Conservation (phyloP, 495 filamentous ascomycete genomes). For the Penicillium parvum region DNA sequence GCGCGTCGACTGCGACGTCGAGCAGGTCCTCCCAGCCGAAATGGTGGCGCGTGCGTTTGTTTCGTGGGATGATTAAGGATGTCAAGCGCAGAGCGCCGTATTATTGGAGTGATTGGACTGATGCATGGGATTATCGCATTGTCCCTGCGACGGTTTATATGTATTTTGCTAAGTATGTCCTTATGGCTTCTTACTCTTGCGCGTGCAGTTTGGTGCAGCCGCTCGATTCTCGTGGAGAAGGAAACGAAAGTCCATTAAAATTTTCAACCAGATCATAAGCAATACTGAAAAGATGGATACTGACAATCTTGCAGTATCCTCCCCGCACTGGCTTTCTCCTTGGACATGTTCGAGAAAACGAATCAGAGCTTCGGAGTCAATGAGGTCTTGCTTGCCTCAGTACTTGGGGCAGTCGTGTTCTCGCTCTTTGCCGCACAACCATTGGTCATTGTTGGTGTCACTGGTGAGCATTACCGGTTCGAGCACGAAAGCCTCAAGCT, state of each 20-base stretch:
- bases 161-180: slow-evolving; percentile 80
- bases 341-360: slow-evolving; percentile 84
- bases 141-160: slow-evolving; percentile 80
- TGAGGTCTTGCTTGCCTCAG: slow-evolving; percentile 75
- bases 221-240: no score
- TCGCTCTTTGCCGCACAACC: slow-evolving; percentile 72
- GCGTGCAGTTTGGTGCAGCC: no score
- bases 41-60: slow-evolving; percentile 60
- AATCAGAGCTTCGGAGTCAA: slow-evolving; percentile 77
- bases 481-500: neutral
- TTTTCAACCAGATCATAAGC: no score
- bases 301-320: slow-evolving; percentile 55
- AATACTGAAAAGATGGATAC: slow-evolving; percentile 10
- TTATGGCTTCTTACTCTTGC: neutral
- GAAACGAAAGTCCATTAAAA: no score
- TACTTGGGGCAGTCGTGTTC: slow-evolving; percentile 74
- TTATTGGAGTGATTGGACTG: slow-evolving; percentile 74
- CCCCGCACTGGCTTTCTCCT: slow-evolving; percentile 75
- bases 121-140: slow-evolving; percentile 82
- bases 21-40: slow-evolving; percentile 18
- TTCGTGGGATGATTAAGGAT: slow-evolving; percentile 68
- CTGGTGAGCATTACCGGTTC: slow-evolving; percentile 43
- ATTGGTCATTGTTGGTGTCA: slow-evolving; percentile 85
- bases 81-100: slow-evolving; percentile 66
- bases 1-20: slow-evolving; percentile 11